These are phyloP conservation scores for Kodamaea jinghongensis DNA, from an alignment of 805 yeast genomes.

Conservation along the genomic window DNA sequence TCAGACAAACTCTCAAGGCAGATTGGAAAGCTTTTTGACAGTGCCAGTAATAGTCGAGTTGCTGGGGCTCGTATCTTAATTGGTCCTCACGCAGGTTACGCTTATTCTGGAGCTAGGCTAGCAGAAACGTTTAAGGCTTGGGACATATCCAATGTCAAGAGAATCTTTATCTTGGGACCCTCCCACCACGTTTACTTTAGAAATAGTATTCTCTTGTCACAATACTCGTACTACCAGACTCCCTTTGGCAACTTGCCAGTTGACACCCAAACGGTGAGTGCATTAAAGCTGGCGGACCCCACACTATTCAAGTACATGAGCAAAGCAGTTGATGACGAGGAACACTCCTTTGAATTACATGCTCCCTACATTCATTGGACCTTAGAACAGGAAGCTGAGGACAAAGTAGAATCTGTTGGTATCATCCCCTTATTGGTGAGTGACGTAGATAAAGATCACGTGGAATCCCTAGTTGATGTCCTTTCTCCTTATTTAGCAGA, in stretches of 20 bases:
- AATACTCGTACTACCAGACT: conserved; percentile 61
- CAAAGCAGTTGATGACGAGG: conserved; percentile 65
- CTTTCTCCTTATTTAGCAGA: conserved; percentile 55
- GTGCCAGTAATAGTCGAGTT: conserved; percentile 28
- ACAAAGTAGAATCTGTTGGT: conserved; percentile 48
- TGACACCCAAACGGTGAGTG: conserved; percentile 47
- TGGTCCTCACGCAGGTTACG: conserved; percentile 82
- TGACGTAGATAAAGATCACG: conserved; percentile 47
- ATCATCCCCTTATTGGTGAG: conserved; percentile 72
- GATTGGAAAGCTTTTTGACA: conserved; percentile 45
- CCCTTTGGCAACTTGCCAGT: conserved; percentile 78
- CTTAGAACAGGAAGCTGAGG: conserved; percentile 10
- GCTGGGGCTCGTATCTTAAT: conserved; percentile 40
- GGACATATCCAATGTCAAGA: conserved; percentile 54
- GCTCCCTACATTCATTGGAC: conserved; percentile 55
- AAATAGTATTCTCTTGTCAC: conserved; percentile 53
- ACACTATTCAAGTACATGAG: conserved; percentile 56
- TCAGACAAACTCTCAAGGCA: conserved; percentile 45
- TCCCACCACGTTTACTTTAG: conserved; percentile 85
- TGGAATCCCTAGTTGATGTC: conserved; percentile 42
- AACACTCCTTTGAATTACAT: conserved; percentile 95
- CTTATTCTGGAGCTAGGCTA: conserved; percentile 74
- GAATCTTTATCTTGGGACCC: conserved; percentile 86
- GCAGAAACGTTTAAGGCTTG: conserved; percentile 74
- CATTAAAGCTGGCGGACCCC: conserved; percentile 31